Evolutionary conservation across 257 asterid genomes (phyloP).

Genomic region (Rhazya stricta): DNA sequence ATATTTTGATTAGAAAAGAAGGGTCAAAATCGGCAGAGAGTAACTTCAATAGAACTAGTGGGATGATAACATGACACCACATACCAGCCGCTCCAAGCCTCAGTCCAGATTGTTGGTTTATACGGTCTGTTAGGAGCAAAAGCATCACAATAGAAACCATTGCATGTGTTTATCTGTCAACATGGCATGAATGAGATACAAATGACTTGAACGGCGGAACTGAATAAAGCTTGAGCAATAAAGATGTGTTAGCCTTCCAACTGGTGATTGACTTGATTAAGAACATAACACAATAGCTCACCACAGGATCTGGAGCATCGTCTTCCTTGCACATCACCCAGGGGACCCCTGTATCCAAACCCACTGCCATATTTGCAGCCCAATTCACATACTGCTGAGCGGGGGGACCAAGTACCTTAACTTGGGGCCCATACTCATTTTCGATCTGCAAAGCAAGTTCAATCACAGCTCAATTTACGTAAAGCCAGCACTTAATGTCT

Average conservation of each 20-base stretch:
- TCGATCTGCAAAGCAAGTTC: slow-evolving; percentile 30
- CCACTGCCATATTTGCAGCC: slow-evolving; percentile 52
- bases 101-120: slow-evolving; percentile 95
- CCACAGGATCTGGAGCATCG: slow-evolving; percentile 87
- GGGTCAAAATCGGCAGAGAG: slow-evolving; percentile 8
- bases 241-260: neutral
- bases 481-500: neutral
- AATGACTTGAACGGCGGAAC: neutral
- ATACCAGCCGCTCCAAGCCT: slow-evolving; percentile 97
- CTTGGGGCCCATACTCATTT: slow-evolving; percentile 42
- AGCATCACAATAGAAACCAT: slow-evolving; percentile 84
- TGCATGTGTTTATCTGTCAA: slow-evolving; percentile 85
- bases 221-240: slow-evolving; percentile 5
- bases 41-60: slow-evolving; percentile 3
- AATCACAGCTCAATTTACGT: neutral
- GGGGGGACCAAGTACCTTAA: slow-evolving; percentile 30
- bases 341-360: slow-evolving; percentile 40
- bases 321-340: slow-evolving; percentile 59
- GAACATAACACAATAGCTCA: slow-evolving; percentile 18
- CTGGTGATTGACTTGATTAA: neutral
- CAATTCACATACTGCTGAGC: slow-evolving; percentile 34
- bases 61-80: slow-evolving; percentile 1
- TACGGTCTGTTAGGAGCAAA: slow-evolving; percentile 76
- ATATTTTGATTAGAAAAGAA: slow-evolving; percentile 11
- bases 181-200: neutral